Evolutionary conservation across 73 alveolate genomes (phyloP), one percentile per base, ranked within the genome.

Genomic region (Diophrys appendiculata): DNA sequence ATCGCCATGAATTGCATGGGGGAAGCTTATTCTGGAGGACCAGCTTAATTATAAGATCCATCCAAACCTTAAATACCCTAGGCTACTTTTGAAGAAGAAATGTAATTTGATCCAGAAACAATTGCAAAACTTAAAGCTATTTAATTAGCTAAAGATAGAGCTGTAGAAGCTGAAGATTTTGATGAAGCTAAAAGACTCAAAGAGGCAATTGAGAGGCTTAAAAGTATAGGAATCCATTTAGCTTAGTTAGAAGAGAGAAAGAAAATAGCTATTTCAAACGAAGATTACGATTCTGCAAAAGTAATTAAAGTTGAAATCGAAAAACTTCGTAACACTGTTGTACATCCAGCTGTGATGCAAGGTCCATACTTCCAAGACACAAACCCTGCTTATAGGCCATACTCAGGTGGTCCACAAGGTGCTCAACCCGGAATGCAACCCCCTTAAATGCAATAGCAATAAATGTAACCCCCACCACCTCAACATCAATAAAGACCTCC

Each of bases 231-330:
- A 13, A 86, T 82, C 33, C 80, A 91, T 33, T 90, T 94, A 30
- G 80, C 86, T 3, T 79, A 85, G 69, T 78, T 88, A 68, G 98
- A 96, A 90, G 99, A 96, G 68, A 88, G 99, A 65, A 96, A 96
- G 92, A 87, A 84, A 82, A 88, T 92, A 11, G 99, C 99, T 3
- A 93, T 96, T 56, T 79, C 80, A 78, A 96, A 88, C 75, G 99
- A 96, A 83, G 99, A 96, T 75, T 96, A 88, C 69, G 99, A 96
- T 68, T 92, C 96, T 3, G 99, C 99, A 1, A 96, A 96, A 77
- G 81, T 95, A 64, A 93, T 95, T 0, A 98, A 98, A 88, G 80
- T 83, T 56, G 99, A 98, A 86, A 98, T 98, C 52, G 99, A 97
- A 35, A 94, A 98, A 77, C 75, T 96, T 33, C 92, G 98, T 70